Conservation (phyloP, 225 moss, liverwort and hornwort species). For the Takakia lepidozioides region DNA sequence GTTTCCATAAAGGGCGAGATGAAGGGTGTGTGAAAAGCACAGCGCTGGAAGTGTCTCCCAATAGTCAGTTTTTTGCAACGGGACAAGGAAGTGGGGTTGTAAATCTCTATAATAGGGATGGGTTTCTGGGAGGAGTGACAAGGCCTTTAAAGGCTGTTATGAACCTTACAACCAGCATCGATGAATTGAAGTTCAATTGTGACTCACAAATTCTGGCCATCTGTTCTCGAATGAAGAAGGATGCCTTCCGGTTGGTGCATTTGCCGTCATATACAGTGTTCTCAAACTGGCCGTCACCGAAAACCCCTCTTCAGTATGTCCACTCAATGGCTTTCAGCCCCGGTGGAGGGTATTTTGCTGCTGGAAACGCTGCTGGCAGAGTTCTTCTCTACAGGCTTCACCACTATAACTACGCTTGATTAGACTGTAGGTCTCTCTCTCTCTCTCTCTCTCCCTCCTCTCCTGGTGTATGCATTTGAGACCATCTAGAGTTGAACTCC, state of each 20-base stretch:
- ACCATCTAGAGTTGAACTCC: no score
- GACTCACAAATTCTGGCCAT: constrained; percentile 93
- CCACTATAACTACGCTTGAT: constrained; percentile 82
- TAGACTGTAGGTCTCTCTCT: no score
- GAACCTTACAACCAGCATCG: constrained; percentile 79
- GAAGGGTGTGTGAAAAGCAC: constrained; percentile 72
- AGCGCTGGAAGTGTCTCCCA: constrained; percentile 55
- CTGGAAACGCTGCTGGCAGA: constrained; percentile 74
- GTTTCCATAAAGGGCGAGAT: constrained; percentile 75
- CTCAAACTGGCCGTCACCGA: constrained; percentile 82
- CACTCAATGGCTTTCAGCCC: constrained; percentile 95
- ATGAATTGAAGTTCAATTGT: constrained; percentile 58
- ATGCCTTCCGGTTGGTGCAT: constrained; percentile 77
- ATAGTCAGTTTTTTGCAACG: constrained; percentile 75
- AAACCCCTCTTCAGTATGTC: constrained; percentile 76
- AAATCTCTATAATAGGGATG: constrained; percentile 69
- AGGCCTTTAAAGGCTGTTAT: constrained; percentile 67
- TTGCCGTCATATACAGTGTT: constrained; percentile 88
- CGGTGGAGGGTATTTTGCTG: constrained; percentile 87
- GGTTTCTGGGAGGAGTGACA: constrained; percentile 66
- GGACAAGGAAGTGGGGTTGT: constrained; percentile 87
- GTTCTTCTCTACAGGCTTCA: constrained; percentile 81
- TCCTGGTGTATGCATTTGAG: no score
- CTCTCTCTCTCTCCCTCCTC: no score
- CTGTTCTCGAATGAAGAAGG: constrained; percentile 75